These are phyloP conservation scores for Calonectria ilicicola DNA, from an alignment of 2,329 filamentous ascomycete species.

Conservation along the genomic window DNA sequence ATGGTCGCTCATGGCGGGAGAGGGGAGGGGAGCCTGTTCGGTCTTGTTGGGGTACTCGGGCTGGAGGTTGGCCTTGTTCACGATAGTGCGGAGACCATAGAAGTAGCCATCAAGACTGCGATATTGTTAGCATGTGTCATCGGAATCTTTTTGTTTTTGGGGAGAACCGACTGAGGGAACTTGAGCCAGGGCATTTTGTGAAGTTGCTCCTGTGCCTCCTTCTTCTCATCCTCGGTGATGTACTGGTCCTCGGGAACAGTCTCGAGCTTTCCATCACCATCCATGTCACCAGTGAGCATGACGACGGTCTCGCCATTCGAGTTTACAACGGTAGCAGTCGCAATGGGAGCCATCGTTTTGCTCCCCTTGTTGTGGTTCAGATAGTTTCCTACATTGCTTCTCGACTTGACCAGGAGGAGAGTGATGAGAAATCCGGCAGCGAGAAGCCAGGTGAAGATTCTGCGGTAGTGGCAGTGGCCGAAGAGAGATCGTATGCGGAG, in stretches of 20 bases:
- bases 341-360: slow-evolving; percentile 39
- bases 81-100: slow-evolving; percentile 79
- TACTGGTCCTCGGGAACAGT: slow-evolving; percentile 39
- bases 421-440: slow-evolving; percentile 55
- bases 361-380: slow-evolving; percentile 29
- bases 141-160: neutral
- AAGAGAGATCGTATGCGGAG: slow-evolving; percentile 59
- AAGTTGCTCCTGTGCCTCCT: slow-evolving; percentile 45
- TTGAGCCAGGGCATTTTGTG: slow-evolving; percentile 54
- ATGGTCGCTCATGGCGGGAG: slow-evolving; percentile 48
- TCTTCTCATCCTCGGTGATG: slow-evolving; percentile 45
- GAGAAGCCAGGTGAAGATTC: slow-evolving; percentile 64
- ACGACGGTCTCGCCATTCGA: slow-evolving; percentile 43
- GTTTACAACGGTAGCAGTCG: slow-evolving; percentile 42
- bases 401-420: slow-evolving; percentile 54
- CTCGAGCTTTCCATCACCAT: slow-evolving; percentile 43
- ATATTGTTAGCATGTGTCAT: slow-evolving; percentile 27
- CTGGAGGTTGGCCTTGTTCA: slow-evolving; percentile 71
- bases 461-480: slow-evolving; percentile 64
- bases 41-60: slow-evolving; percentile 77
- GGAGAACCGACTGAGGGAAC: slow-evolving; percentile 51
- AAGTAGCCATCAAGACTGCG: slow-evolving; percentile 83
- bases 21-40: slow-evolving; percentile 48
- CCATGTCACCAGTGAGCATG: slow-evolving; percentile 45
- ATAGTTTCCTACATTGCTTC: slow-evolving; percentile 40